phyloP scores from a whole-genome alignment of 1,139 yeast genomes.

The Geotrichum bryndzae region DNA sequence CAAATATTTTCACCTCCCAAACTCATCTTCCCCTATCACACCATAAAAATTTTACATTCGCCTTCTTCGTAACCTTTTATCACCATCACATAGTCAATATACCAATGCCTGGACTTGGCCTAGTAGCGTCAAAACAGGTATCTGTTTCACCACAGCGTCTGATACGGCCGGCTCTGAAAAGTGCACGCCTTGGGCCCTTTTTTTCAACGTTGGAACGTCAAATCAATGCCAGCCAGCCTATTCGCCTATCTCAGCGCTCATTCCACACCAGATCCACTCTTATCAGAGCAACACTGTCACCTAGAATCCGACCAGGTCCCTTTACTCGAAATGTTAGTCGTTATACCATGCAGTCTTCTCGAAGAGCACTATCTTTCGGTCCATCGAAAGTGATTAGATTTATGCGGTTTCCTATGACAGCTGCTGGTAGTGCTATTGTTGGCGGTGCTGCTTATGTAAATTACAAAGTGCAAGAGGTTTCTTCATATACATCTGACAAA shows the following conservation, averaged over 20 bases:
- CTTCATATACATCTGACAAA: constrained; percentile 62
- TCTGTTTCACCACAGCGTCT: not conserved
- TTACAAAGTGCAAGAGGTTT: constrained; percentile 85
- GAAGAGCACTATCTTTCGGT: constrained; percentile 7
- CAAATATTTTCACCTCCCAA: not conserved
- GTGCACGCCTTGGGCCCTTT: not conserved
- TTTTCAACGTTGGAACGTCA: not conserved
- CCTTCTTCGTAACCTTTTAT: not conserved
- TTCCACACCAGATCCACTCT: not conserved
- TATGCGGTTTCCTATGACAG: constrained; percentile 39
- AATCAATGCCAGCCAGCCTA: not conserved
- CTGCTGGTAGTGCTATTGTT: constrained; percentile 83
- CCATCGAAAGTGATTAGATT: constrained; percentile 5
- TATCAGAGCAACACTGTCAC: not conserved
- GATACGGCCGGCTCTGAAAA: not conserved
- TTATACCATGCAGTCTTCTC: not conserved
- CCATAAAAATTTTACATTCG: not conserved
- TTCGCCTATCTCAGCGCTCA: not conserved
- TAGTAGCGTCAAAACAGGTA: not conserved
- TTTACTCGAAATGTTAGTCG: constrained; percentile 4
- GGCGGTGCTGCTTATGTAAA: constrained; percentile 93
- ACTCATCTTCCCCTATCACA: not conserved
- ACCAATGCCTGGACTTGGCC: constrained; percentile 3
- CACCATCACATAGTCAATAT: not conserved
- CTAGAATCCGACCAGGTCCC: not conserved